Evolutionary conservation across 306 rosid genomes (phyloP).

Genomic region (Pyrus betulifolia): DNA sequence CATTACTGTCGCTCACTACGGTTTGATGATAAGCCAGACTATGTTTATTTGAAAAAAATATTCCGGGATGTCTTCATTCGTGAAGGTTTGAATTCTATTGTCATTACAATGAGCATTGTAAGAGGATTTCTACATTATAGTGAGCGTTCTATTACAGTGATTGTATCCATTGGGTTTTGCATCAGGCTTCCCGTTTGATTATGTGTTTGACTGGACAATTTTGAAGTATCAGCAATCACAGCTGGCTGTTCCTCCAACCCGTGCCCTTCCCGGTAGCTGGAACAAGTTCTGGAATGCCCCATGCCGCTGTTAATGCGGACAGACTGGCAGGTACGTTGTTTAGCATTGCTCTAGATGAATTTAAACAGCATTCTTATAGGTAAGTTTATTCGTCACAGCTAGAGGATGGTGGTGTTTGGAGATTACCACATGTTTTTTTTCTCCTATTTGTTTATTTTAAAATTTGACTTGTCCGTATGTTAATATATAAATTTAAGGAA

Average conservation of each 20-base stretch:
- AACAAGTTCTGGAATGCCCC: slow-evolving; percentile 83
- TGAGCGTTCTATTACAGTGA: neutral
- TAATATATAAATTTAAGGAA: neutral
- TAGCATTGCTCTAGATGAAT: slow-evolving; percentile 8
- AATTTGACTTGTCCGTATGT: neutral
- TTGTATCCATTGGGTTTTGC: slow-evolving; percentile 9
- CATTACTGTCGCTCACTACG: slow-evolving; percentile 93
- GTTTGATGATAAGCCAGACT: slow-evolving; percentile 94
- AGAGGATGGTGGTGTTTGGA: neutral
- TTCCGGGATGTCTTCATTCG: slow-evolving; percentile 93
- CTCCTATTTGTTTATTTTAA: neutral
- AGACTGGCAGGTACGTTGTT: slow-evolving; percentile 56
- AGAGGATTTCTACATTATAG: neutral
- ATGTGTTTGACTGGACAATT: slow-evolving; percentile 96
- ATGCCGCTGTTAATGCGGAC: slow-evolving; percentile 50
- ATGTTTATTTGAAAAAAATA: slow-evolving; percentile 91
- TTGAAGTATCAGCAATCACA: slow-evolving; percentile 95
- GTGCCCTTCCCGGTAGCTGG: slow-evolving; percentile 59
- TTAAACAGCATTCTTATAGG: neutral
- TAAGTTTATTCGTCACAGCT: neutral
- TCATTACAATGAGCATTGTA: neutral
- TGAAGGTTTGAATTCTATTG: slow-evolving; percentile 52
- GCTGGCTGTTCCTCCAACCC: slow-evolving; percentile 73
- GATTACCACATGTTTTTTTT: neutral
- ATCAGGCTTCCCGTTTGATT: slow-evolving; percentile 93